Evolutionary conservation across 495 filamentous ascomycete species (phyloP).

Genomic region (Trichoderma parareesei): DNA sequence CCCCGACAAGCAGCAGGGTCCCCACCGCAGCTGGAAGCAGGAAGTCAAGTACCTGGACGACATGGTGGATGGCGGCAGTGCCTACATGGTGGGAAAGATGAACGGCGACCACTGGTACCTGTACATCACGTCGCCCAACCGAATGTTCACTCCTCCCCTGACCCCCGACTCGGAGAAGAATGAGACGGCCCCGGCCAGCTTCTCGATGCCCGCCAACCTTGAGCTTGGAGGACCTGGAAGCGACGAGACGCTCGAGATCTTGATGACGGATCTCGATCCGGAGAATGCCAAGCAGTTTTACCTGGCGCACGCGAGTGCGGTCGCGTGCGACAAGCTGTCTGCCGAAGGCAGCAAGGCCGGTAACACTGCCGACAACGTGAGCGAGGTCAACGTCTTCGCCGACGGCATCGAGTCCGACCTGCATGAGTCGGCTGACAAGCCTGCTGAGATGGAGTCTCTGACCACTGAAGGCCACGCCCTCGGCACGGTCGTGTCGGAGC

Average conservation of each 20-base stretch:
- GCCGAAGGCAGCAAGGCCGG: constrained; percentile 51
- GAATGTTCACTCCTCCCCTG: constrained; percentile 71
- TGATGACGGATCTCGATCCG: constrained; percentile 96
- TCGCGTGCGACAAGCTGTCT: constrained; percentile 72
- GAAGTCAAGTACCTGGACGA: constrained; percentile 88
- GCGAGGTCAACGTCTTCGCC: constrained; percentile 64
- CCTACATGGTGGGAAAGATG: constrained; percentile 99
- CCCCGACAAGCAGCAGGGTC: constrained; percentile 87
- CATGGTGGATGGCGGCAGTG: constrained; percentile 85
- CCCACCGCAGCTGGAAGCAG: constrained; percentile 94
- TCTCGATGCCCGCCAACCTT: constrained; percentile 61
- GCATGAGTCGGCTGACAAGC: constrained; percentile 49
- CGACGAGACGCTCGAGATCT: constrained; percentile 93
- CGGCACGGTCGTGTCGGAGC: constrained; percentile 85
- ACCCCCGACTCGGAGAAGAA: constrained; percentile 47
- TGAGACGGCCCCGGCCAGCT: constrained; percentile 29
- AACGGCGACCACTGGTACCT: constrained; percentile 99
- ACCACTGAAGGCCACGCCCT: constrained; percentile 92
- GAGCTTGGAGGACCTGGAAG: constrained; percentile 43
- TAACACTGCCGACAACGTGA: constrained; percentile 36
- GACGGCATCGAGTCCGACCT: constrained; percentile 58
- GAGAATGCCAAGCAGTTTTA: constrained; percentile 96
- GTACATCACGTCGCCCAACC: constrained; percentile 84
- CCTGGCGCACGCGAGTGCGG: constrained; percentile 81
- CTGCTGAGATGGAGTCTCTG: constrained; percentile 58